Percentiles rank a stretch among this genome's conserved stretches.
Evolutionary conservation across 108 stramenopile species (phyloP).

Genomic region (Bacterosira constricta): DNA sequence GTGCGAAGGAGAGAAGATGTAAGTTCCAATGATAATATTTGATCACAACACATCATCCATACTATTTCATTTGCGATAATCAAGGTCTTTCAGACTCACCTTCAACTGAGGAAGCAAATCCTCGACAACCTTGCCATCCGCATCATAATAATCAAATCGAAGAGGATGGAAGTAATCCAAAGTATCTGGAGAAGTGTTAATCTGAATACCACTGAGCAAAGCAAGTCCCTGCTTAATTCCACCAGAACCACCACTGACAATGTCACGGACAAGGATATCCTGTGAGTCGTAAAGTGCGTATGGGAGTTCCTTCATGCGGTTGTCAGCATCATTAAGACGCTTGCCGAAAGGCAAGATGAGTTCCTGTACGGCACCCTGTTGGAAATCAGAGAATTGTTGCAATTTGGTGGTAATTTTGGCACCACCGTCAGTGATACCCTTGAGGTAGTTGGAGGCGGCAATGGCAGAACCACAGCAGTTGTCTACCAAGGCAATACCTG

Average conservation of each 20-base stretch:
- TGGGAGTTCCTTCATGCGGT: slow-evolving; percentile 56
- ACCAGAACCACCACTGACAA: slow-evolving; percentile 36
- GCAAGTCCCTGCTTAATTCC: slow-evolving; percentile 38
- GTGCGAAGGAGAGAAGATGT: no score
- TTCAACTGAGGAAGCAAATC: slow-evolving; percentile 41
- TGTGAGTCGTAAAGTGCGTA: slow-evolving; percentile 61
- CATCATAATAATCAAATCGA: slow-evolving; percentile 56
- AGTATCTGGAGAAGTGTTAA: slow-evolving; percentile 63
- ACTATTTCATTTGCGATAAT: no score
- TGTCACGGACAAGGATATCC: slow-evolving; percentile 51
- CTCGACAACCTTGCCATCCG: slow-evolving; percentile 47
- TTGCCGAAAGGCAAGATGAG: slow-evolving; percentile 60
- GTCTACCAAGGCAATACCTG: slow-evolving; percentile 42
- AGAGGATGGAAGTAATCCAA: slow-evolving; percentile 75
- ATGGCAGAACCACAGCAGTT: slow-evolving; percentile 37
- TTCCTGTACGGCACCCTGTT: slow-evolving; percentile 57
- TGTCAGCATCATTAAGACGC: slow-evolving; percentile 41
- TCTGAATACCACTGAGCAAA: slow-evolving; percentile 70
- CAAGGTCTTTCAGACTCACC: no score
- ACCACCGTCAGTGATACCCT: slow-evolving; percentile 22
- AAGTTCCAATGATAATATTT: no score
- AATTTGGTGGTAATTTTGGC: slow-evolving; percentile 19
- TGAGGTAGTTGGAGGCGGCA: slow-evolving; percentile 13
- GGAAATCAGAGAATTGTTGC: slow-evolving; percentile 51
- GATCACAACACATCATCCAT: no score